Evolutionary conservation across 306 rosid species (phyloP).

Genomic region (Ormosia semicastrata): DNA sequence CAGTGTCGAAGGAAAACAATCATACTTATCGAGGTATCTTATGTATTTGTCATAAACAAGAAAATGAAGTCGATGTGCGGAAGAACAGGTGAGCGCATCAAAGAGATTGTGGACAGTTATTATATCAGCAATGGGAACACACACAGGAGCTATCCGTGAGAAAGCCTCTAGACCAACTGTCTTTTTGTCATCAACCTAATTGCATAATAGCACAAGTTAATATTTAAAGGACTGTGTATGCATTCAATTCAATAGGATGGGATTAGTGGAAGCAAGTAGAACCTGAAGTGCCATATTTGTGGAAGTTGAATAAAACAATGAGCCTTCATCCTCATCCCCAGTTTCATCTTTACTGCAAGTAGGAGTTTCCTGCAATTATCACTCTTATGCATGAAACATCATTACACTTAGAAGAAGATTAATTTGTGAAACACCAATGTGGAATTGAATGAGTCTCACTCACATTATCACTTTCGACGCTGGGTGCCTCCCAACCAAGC

Average conservation of each 20-base stretch:
- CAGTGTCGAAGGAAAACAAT: conserved; percentile 19
- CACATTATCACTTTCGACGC: conserved; percentile 51
- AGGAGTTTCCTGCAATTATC: conserved; percentile 52
- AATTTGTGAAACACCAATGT: not conserved
- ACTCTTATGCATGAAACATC: not conserved
- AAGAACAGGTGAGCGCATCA: conserved; percentile 64
- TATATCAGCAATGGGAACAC: conserved; percentile 72
- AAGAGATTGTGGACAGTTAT: conserved; percentile 82
- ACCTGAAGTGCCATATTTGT: conserved; percentile 89
- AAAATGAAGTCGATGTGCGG: conserved; percentile 72
- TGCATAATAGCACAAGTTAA: not conserved
- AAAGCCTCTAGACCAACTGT: conserved; percentile 89
- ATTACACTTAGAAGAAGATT: not conserved
- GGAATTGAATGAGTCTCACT: conserved; percentile 20
- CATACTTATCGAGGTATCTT: conserved; percentile 75
- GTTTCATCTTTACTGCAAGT: conserved; percentile 39
- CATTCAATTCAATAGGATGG: not conserved
- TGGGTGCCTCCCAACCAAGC: conserved; percentile 95
- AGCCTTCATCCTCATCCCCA: conserved; percentile 68
- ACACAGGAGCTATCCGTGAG: conserved; percentile 84
- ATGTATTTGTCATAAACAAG: conserved; percentile 86
- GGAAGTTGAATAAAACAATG: conserved; percentile 79
- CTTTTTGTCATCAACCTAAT: conserved; percentile 75
- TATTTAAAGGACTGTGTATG: not conserved
- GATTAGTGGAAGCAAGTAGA: not conserved